Conservation (phyloP, 2,329 filamentous ascomycete species). For the Stemphylium lycopersici region DNA sequence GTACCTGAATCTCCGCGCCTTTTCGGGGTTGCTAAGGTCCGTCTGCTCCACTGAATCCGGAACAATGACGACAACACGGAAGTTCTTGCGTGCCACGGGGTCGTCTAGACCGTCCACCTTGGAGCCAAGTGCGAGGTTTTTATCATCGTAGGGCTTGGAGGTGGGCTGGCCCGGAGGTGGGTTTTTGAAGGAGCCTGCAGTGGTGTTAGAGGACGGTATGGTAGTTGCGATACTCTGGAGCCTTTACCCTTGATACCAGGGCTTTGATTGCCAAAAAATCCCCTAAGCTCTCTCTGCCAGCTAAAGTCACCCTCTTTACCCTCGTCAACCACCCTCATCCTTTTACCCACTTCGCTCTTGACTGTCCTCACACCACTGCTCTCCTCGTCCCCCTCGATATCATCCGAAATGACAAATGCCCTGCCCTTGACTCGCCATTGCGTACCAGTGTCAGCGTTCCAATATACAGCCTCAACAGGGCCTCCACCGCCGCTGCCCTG, state of each 20-base stretch:
- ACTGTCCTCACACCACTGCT: slow-evolving; percentile 63
- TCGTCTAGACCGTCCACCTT: slow-evolving; percentile 76
- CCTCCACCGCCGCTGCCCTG: slow-evolving; percentile 67
- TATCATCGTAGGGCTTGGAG: slow-evolving; percentile 53
- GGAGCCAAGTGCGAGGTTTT: slow-evolving; percentile 60
- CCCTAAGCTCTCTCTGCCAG: slow-evolving; percentile 80
- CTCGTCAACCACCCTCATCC: slow-evolving; percentile 66
- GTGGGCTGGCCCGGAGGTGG: slow-evolving; percentile 58
- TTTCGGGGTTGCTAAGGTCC: slow-evolving; percentile 71
- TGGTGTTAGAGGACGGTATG: slow-evolving; percentile 1
- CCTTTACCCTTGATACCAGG: slow-evolving; percentile 74
- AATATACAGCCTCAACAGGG: slow-evolving; percentile 82
- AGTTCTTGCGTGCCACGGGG: slow-evolving; percentile 72
- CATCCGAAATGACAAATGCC: slow-evolving; percentile 75
- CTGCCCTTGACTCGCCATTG: slow-evolving; percentile 87
- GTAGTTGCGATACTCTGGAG: slow-evolving; percentile 6
- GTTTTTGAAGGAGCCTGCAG: slow-evolving; percentile 66
- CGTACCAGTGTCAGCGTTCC: slow-evolving; percentile 70
- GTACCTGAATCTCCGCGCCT: slow-evolving; percentile 70
- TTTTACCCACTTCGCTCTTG: slow-evolving; percentile 63
- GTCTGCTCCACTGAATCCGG: slow-evolving; percentile 78
- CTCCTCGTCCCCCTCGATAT: slow-evolving; percentile 63
- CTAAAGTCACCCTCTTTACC: slow-evolving; percentile 65
- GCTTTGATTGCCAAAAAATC: slow-evolving; percentile 86
- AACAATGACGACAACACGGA: slow-evolving; percentile 85